Evolutionary conservation across 2,329 filamentous ascomycete genomes (phyloP), one percentile per base, ranked within the genome.

Genomic region (Dichotomopilus funicola): DNA sequence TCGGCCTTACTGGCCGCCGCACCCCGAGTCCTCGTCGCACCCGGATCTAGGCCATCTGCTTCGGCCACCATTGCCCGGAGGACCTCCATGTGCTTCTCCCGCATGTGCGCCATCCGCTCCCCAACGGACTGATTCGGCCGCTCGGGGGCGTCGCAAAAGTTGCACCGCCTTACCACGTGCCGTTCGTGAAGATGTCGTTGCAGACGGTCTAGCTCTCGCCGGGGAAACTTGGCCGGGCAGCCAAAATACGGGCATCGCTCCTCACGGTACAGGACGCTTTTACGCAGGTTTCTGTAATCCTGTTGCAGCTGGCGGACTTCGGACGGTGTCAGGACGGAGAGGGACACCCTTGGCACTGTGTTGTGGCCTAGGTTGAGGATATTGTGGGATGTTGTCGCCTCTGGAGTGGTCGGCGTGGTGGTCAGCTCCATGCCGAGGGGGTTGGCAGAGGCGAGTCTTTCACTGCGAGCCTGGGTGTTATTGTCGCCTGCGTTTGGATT

Each of bases 321-420:
- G 0, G 67, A 71, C 0, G 70, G 68, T 0, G 75, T 78, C 53
- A 75, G 61, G 12, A 75, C 64, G 1, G 65, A 69, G 31, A 70
- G 67, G 12, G 67, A 69, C 12, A 73, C 61, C 46, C 69, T 67
- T 1, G 75, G 73, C 33, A 73, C 61, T 35, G 64, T 65, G 13
- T 63, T 55, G 1, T 53, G 49, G 10, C 51, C 54, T 33, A 61
- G 37, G 44, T 62, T 58, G 46, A 76, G 64, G 13, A 77, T 59
- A 1, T 61, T 60, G 56, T 78, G 74, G 1, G 67, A 40, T 36
- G 63, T 65, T 31, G 67, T 67, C 5, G 66, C 71, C 37, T 71
- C 65, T 27, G 19, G 19, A 49, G 71, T 63, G 1, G 73, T 71
- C 40, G 74, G 65, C 9, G 61, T 59, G n/a, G 60, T 58, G 37